Percentiles rank a stretch among this genome's conserved stretches.
Conservation (phyloP, 192 early-diverging fungal genomes). For the Pilobolus umbonatus region DNA sequence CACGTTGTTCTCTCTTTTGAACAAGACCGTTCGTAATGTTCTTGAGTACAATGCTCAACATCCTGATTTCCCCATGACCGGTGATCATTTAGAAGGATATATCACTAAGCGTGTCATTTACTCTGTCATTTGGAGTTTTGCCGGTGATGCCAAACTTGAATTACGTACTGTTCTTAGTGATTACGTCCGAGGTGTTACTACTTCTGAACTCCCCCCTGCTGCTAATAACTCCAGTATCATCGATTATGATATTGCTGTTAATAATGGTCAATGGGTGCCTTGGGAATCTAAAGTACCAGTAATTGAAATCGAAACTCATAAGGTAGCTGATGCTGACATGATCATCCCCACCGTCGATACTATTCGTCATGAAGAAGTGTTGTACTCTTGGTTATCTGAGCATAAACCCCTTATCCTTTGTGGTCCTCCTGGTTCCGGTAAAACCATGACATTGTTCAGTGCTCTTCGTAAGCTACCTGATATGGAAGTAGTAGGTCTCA, state of each 20-base stretch:
- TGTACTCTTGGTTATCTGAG: slow-evolving; percentile 94
- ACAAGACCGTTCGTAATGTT: slow-evolving; percentile 77
- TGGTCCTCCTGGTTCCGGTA: slow-evolving; percentile 98
- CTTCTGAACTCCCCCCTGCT: slow-evolving; percentile 68
- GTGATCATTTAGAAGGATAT: slow-evolving; percentile 73
- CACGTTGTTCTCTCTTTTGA: slow-evolving; percentile 89
- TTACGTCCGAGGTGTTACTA: slow-evolving; percentile 69
- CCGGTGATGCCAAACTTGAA: slow-evolving; percentile 81
- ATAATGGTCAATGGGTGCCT: slow-evolving; percentile 81
- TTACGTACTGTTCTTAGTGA: slow-evolving; percentile 71
- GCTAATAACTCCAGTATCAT: slow-evolving; percentile 54
- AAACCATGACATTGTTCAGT: slow-evolving; percentile 98
- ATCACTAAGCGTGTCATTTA: slow-evolving; percentile 78
- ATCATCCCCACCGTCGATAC: slow-evolving; percentile 99
- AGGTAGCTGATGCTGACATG: slow-evolving; percentile 84
- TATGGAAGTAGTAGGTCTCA: slow-evolving; percentile 96
- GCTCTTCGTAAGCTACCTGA: slow-evolving; percentile 91
- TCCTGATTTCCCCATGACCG: slow-evolving; percentile 88
- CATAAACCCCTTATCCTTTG: slow-evolving; percentile 94
- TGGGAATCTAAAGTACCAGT: slow-evolving; percentile 88
- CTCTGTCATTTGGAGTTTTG: slow-evolving; percentile 91
- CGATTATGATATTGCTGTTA: slow-evolving; percentile 86
- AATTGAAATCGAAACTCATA: slow-evolving; percentile 93
- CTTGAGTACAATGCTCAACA: slow-evolving; percentile 91
- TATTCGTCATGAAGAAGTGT: slow-evolving; percentile 91